Evolutionary conservation across 495 filamentous ascomycete species (phyloP).

Genomic region (Tuber brumale): DNA sequence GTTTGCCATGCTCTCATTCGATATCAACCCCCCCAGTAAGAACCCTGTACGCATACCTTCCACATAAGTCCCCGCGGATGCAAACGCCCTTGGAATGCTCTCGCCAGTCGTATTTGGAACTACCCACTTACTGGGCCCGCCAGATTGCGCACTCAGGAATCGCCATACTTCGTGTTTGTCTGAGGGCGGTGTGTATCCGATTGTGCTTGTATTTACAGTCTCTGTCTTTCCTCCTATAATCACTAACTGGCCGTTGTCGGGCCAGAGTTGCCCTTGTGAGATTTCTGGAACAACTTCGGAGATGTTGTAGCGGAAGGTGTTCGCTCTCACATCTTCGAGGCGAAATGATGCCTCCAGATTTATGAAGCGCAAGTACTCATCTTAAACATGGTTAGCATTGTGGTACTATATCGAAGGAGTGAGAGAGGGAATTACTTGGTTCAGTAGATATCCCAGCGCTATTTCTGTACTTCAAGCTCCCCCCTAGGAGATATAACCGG

Average conservation of each 20-base stretch:
- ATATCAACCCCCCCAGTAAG: conserved; percentile 6
- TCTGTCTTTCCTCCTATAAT: conserved; percentile 10
- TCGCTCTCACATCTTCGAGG: background rate
- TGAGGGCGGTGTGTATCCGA: conserved; percentile 6
- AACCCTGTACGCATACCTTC: conserved; percentile 7
- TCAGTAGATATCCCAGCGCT: background rate
- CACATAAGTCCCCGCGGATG: conserved; percentile 9
- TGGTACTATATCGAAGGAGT: background rate
- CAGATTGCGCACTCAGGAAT: background rate
- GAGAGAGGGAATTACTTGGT: background rate
- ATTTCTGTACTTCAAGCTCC: conserved; percentile 2
- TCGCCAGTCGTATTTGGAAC: background rate
- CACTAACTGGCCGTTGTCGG: background rate
- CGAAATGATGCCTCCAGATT: conserved; percentile 5
- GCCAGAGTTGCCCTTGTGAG: background rate
- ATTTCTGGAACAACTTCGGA: conserved; percentile 1
- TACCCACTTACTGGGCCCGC: background rate
- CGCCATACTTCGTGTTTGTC: conserved; percentile 11
- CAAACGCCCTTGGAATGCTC: conserved; percentile 6
- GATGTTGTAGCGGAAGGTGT: conserved; percentile 12
- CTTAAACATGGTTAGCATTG: background rate
- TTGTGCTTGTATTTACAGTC: background rate
- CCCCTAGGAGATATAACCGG: conserved; percentile 11
- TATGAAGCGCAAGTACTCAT: conserved; percentile 7
- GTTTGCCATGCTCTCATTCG: conserved; percentile 5